Conservation (phyloP, 2,329 filamentous ascomycete genomes). For the Plectosphaerella plurivora region DNA sequence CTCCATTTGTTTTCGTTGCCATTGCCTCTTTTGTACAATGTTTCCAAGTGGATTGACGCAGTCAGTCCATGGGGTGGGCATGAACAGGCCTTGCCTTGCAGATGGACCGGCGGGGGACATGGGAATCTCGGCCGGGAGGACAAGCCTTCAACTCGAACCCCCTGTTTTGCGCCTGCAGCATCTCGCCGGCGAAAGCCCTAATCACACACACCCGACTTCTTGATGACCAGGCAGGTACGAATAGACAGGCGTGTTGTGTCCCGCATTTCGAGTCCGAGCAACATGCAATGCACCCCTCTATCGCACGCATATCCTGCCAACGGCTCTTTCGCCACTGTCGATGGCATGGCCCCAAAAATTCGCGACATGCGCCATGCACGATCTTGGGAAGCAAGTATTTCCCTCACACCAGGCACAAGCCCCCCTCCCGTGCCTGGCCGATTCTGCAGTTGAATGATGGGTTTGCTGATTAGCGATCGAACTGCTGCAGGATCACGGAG, state of each 20-base stretch:
- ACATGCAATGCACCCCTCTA: not conserved
- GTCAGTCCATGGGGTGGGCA: not conserved
- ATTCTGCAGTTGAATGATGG: not conserved
- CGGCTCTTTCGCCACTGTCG: not conserved
- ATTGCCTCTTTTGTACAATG: not conserved
- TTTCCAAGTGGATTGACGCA: not conserved
- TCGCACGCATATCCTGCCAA: not conserved
- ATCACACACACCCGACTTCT: not conserved
- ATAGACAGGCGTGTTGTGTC: not conserved
- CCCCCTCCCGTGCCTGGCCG: not conserved
- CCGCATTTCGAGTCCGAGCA: not conserved
- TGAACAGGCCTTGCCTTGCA: not conserved
- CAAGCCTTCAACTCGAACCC: not conserved
- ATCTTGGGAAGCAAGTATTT: no score
- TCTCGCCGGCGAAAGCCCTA: not conserved
- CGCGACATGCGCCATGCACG: not conserved
- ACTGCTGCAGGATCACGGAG: not conserved
- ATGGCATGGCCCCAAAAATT: not conserved
- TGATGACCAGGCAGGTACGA: not conserved
- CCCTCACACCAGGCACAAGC: not conserved
- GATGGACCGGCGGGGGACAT: not conserved
- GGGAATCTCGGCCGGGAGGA: not conserved
- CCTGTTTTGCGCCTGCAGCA: no score
- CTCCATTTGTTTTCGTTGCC: not conserved
- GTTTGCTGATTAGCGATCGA: not conserved